These are phyloP conservation scores for Luzula sylvatica DNA, from an alignment of 176 grass and related monocot species.

Conservation along the genomic window DNA sequence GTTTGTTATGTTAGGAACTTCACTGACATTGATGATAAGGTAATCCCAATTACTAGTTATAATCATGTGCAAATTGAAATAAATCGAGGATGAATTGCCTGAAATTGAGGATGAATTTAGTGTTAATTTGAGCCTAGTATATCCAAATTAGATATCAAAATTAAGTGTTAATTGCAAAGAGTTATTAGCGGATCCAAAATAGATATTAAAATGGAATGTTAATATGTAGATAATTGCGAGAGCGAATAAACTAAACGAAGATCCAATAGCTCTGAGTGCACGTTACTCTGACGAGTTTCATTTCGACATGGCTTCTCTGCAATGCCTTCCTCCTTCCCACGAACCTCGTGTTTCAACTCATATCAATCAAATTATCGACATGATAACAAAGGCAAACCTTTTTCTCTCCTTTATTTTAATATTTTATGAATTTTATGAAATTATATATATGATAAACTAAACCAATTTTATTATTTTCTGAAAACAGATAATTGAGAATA, in stretches of 20 bases:
- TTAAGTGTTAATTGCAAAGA: too few species aligned
- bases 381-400: conserved; percentile 76
- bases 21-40: conserved; percentile 98
- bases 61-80: too few species aligned
- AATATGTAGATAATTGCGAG: conserved; percentile 91
- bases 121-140: too few species aligned
- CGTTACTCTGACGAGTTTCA: conserved; percentile 82
- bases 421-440: conserved; percentile 16
- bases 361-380: conserved; percentile 73
- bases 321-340: conserved; percentile 75
- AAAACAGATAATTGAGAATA: conserved; percentile 68
- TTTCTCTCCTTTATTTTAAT: background rate
- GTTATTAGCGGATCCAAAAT: too few species aligned
- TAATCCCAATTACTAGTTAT: conserved; percentile 11
- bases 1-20: conserved; percentile 92
- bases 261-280: conserved; percentile 74
- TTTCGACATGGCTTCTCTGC: conserved; percentile 72
- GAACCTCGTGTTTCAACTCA: conserved; percentile 88
- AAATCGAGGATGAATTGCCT: too few species aligned
- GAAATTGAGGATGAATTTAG: too few species aligned
- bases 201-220: background rate
- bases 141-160: background rate
- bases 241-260: conserved; percentile 78
- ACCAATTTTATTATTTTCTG: conserved; percentile 24
- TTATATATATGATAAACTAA: conserved; percentile 74